Conservation (phyloP, 148 eudicot genomes). For the Spergularia bocconei region DNA sequence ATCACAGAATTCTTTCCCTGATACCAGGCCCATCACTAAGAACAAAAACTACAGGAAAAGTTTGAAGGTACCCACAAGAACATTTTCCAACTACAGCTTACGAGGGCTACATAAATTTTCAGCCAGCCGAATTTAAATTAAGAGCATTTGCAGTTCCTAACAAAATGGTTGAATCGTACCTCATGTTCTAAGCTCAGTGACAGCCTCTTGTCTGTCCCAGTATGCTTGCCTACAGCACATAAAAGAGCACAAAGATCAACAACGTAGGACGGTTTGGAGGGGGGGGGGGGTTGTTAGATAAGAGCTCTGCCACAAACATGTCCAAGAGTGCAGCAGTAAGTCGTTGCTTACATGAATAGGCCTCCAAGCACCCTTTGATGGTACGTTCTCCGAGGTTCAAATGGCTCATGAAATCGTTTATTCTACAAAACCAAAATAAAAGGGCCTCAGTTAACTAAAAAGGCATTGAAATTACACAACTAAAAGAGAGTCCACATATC, state of each 20-base stretch:
- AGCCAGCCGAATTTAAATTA: not conserved
- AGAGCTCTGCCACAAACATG: not conserved
- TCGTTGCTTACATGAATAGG: slow-evolving; percentile 79
- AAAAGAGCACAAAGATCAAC: not conserved
- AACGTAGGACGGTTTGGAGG: too few species aligned
- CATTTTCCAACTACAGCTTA: not conserved
- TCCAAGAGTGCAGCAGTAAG: not conserved
- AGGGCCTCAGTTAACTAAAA: not conserved
- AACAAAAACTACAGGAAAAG: not conserved
- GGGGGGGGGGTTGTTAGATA: too few species aligned
- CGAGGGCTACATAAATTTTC: not conserved
- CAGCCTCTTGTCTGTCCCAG: slow-evolving; percentile 81
- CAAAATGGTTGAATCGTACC: slow-evolving; percentile 35
- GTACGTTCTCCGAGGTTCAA: slow-evolving; percentile 91
- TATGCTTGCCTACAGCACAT: slow-evolving; percentile 70
- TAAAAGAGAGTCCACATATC: not conserved
- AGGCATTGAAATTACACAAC: not conserved
- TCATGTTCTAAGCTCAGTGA: slow-evolving; percentile 89
- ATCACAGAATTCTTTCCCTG: not conserved
- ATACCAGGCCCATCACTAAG: not conserved
- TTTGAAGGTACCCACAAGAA: not conserved
- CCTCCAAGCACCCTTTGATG: slow-evolving; percentile 86
- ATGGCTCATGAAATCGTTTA: slow-evolving; percentile 72
- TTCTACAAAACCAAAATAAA: slow-evolving; percentile 34
- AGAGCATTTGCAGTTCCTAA: not conserved